Percentiles rank a stretch among this genome's conserved stretches.
phyloP scores from a whole-genome alignment of 164 flowering plant genomes.

The Tinospora cordifolia region DNA sequence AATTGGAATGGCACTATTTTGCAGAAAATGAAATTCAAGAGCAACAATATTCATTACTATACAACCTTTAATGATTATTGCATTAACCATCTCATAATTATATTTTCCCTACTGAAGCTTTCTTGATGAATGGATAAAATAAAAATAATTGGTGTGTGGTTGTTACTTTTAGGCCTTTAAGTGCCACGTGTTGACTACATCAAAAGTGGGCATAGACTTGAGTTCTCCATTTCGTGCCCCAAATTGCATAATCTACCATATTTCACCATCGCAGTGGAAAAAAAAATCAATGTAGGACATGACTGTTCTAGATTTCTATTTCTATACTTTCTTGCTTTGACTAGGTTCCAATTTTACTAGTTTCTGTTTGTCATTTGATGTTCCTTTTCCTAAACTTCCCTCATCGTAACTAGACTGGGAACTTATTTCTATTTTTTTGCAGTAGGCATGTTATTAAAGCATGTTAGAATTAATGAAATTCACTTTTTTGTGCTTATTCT shows the following conservation, averaged over 20 bases:
- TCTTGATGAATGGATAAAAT: neutral
- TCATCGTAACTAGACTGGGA: too few species aligned
- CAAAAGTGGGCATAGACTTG: neutral
- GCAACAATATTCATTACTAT: neutral
- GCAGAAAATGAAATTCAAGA: neutral
- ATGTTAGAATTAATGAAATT: too few species aligned
- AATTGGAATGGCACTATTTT: neutral
- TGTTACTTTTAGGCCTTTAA: neutral
- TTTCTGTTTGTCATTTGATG: too few species aligned
- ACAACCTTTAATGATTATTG: neutral
- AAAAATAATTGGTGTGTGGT: neutral
- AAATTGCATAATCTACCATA: neutral
- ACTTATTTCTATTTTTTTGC: too few species aligned
- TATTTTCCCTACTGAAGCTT: neutral
- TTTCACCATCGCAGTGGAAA: neutral
- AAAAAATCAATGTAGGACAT: neutral
- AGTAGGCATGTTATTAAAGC: too few species aligned
- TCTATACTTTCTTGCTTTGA: too few species aligned
- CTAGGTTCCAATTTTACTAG: too few species aligned
- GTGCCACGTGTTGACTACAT: neutral
- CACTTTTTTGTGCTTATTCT: too few species aligned
- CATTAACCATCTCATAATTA: neutral
- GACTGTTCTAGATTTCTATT: too few species aligned
- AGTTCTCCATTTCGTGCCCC: neutral
- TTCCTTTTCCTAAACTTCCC: too few species aligned